Base-by-base conservation (phyloP, 306 rosid genomes). In the Benincasa hispida region DNA sequence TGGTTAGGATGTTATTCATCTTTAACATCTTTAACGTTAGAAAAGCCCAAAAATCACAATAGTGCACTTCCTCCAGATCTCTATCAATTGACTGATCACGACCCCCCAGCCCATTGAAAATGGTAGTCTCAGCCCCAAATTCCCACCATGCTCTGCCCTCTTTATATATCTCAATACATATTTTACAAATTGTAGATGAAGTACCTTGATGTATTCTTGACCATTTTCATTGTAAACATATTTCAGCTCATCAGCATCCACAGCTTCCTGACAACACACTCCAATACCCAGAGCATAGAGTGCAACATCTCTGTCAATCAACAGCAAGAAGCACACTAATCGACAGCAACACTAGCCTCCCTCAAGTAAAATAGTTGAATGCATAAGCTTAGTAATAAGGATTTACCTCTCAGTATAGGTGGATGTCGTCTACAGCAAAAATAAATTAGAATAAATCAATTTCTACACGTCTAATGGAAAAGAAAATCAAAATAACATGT, bases 231-330 rank as follows among this genome's bases (percentile, higher is more conserved):
- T 87, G 85, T 94, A 90, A 83, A 92, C 91, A 80, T 84, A 94
- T 82, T 94, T 89, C 66, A 94, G 97, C 79, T 94, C 95, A 68
- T 88, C 96, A 5, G 75, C 76, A 60, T 94, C 97, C 47, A 90
- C 89, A 17, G 99, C 95, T 79, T 94, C 83, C 39, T 74, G 79
- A 13, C 87, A 86, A 77, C 97, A 90, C 11, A 89, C 96, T 74
- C 99, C 99, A 41, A 92, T 77, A 18, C 97, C 97, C 79, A 94
- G 80, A 27, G 99, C 96, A 83, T 94, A 94, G 74, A 90, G 75
- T 47, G 88, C 92, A 32, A 83, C 92, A 90, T 94, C 99, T 82
- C 99, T 94, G 89, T 63, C 48, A 51, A 56, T 28, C 56, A 45
- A 30, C 27, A 39, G 51, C 14, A 72, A 21, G 39, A 66, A 24